phyloP scores from a whole-genome alignment of 2,329 filamentous ascomycete genomes.

The Talaromyces pinophilus region DNA sequence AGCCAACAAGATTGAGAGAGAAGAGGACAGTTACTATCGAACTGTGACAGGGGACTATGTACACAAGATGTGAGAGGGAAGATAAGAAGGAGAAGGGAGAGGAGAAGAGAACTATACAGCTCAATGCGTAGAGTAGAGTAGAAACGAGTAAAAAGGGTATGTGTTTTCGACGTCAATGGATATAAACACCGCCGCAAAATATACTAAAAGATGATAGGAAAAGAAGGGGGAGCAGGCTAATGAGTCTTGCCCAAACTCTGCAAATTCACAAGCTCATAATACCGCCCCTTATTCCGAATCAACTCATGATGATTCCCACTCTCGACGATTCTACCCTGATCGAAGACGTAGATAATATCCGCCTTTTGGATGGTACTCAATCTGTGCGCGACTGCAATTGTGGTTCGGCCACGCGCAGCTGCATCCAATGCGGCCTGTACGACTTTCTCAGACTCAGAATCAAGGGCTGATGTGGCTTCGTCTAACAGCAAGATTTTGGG shows the following conservation, averaged over 20 bases:
- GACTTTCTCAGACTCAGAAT: slow-evolving; percentile 54
- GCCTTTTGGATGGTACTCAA: slow-evolving; percentile 92
- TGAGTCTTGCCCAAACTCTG: slow-evolving; percentile 68
- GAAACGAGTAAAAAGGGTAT: neutral
- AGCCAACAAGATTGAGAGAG: neutral
- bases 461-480: slow-evolving; percentile 65
- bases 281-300: slow-evolving; percentile 69
- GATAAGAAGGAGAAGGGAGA: neutral
- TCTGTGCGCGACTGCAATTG: slow-evolving; percentile 90
- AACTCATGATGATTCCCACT: slow-evolving; percentile 75
- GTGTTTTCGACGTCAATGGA: neutral
- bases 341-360: slow-evolving; percentile 95
- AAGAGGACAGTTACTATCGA: neutral
- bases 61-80: neutral
- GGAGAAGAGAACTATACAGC: neutral
- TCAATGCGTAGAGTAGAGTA: neutral
- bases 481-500: slow-evolving; percentile 84
- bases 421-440: slow-evolving; percentile 74
- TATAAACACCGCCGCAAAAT: neutral
- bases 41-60: neutral
- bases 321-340: slow-evolving; percentile 83
- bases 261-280: slow-evolving; percentile 76
- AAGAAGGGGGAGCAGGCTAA: neutral
- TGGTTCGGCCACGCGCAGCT: slow-evolving; percentile 81
- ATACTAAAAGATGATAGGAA: neutral